phyloP scores from a whole-genome alignment of 805 yeast genomes.

The Saccharomycopsis malanga region DNA sequence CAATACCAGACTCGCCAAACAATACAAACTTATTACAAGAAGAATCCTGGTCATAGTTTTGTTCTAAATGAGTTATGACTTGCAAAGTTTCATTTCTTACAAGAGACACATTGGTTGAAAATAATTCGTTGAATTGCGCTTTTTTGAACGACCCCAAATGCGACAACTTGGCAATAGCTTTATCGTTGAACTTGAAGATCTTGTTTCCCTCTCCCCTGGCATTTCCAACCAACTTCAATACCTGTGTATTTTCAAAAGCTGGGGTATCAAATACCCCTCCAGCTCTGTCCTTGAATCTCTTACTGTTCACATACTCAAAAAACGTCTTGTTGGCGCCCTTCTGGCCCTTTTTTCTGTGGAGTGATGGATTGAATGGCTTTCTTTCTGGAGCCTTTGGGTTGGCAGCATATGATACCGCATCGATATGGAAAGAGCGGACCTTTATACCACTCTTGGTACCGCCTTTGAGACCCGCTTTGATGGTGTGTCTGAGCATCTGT shows the following conservation, averaged over 20 bases:
- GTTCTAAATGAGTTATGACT: constrained; percentile 34
- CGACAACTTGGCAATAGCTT: constrained; percentile 37
- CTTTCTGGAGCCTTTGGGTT: neutral
- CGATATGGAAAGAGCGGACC: too few species aligned
- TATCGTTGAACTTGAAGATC: constrained; percentile 36
- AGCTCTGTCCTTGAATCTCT: constrained; percentile 7
- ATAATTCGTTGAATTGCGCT: constrained; percentile 62
- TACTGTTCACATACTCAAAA: constrained; percentile 17
- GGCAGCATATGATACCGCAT: too few species aligned
- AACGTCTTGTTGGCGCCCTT: constrained; percentile 16
- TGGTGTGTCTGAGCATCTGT: neutral
- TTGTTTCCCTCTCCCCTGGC: neutral
- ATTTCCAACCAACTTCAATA: neutral
- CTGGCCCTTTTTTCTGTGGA: constrained; percentile 7
- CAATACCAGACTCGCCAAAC: constrained; percentile 69
- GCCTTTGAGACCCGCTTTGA: neutral
- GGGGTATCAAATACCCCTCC: constrained; percentile 5
- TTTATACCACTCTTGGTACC: neutral
- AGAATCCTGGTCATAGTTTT: constrained; percentile 29
- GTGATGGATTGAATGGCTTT: neutral
- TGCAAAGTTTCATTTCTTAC: constrained; percentile 43
- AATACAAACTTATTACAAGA: constrained; percentile 46
- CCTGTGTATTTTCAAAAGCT: neutral
- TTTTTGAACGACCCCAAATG: constrained; percentile 60
- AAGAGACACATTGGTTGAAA: constrained; percentile 51